phyloP scores from a whole-genome alignment of 768 basidiomycete genomes.

The Suillus hirtellus region DNA sequence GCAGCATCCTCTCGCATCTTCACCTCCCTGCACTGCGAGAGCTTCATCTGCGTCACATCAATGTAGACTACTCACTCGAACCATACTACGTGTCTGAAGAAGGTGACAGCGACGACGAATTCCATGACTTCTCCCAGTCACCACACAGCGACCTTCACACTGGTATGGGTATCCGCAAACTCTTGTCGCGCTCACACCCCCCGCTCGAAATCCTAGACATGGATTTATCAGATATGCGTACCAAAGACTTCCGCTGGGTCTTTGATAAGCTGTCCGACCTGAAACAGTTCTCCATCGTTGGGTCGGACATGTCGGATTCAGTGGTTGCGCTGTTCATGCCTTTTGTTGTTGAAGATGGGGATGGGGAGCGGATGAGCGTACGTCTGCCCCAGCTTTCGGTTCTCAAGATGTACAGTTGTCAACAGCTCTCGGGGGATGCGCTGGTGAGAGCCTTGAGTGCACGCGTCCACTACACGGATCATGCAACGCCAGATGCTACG shows the following conservation, averaged over 20 bases:
- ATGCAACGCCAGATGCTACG: conserved; percentile 28
- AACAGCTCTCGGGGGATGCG: conserved; percentile 58
- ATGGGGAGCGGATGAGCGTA: conserved; percentile 30
- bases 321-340: conserved; percentile 65
- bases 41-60: conserved; percentile 66
- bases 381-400: conserved; percentile 56
- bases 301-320: conserved; percentile 78
- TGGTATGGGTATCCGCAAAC: conserved; percentile 73
- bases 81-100: conserved; percentile 44
- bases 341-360: conserved; percentile 13
- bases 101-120: conserved; percentile 77
- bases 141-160: conserved; percentile 77
- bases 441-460: conserved; percentile 52
- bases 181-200: conserved; percentile 61
- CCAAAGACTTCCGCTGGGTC: conserved; percentile 73
- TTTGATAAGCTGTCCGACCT: conserved; percentile 57
- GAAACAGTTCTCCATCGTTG: conserved; percentile 70
- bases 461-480: conserved; percentile 45
- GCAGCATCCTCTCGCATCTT: conserved; percentile 65
- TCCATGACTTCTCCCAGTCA: conserved; percentile 71
- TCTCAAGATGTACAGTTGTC: conserved; percentile 61
- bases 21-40: conserved; percentile 57
- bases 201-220: conserved; percentile 68
- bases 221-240: conserved; percentile 83
- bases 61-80: conserved; percentile 51